These are phyloP conservation scores for Dryas octopetala DNA, from an alignment of 306 rosid species.

Conservation along the genomic window DNA sequence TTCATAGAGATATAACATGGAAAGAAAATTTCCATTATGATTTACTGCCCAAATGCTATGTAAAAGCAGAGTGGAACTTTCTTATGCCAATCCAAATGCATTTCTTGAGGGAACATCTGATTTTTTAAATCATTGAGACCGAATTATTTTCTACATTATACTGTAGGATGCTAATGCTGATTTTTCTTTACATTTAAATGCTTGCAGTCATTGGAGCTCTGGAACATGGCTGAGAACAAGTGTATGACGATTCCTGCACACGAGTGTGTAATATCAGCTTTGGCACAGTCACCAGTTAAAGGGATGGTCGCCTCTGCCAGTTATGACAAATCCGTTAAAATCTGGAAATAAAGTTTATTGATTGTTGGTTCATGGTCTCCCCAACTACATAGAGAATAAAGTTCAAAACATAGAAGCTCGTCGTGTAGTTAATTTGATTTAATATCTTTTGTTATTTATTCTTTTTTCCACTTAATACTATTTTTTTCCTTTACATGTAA, in stretches of 20 bases:
- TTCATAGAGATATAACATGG: not conserved
- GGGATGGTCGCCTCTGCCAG: conserved; percentile 95
- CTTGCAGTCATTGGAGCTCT: conserved; percentile 84
- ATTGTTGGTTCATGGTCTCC: conserved; percentile 25
- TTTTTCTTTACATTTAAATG: conserved; percentile 12
- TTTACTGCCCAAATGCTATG: not conserved
- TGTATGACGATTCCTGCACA: conserved; percentile 78
- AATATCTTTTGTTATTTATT: not conserved
- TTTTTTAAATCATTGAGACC: not conserved
- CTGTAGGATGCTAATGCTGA: conserved; percentile 11
- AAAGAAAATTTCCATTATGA: not conserved
- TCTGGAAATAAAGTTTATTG: conserved; percentile 60
- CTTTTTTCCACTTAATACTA: conserved; percentile 15
- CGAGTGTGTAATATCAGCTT: conserved; percentile 72
- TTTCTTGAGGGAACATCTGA: not conserved
- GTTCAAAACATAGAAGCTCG: conserved; percentile 11
- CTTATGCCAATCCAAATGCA: not conserved
- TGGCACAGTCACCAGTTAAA: conserved; percentile 73
- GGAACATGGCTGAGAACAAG: conserved; percentile 81
- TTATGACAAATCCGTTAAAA: conserved; percentile 81
- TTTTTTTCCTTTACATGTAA: conserved; percentile 26
- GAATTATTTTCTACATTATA: conserved; percentile 13
- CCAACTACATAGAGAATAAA: conserved; percentile 22
- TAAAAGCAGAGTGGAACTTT: not conserved
- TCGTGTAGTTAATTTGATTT: conserved; percentile 15